Evolutionary conservation across 306 rosid genomes (phyloP).

Genomic region (Lathyrus tuberosus): DNA sequence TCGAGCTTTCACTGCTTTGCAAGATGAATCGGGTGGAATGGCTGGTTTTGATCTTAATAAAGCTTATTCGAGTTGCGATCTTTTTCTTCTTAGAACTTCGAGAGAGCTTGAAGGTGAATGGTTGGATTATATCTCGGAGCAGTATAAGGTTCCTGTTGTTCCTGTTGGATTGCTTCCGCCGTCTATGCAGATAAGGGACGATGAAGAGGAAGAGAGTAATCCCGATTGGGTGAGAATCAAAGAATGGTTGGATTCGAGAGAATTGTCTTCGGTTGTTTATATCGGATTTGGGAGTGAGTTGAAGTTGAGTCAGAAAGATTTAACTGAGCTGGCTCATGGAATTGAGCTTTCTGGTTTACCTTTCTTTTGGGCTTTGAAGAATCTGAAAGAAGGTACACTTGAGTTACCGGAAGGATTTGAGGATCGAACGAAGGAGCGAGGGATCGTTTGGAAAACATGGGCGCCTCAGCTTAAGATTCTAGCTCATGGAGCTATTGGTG

Average conservation of each 20-base stretch:
- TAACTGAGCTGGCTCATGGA: constrained; percentile 46
- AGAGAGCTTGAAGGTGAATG: constrained; percentile 49
- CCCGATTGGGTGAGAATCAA: constrained; percentile 46
- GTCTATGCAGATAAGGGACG: constrained; percentile 44
- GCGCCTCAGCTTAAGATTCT: constrained; percentile 60
- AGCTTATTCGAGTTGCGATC: constrained; percentile 44
- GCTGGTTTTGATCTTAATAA: constrained; percentile 32
- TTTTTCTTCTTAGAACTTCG: constrained; percentile 45
- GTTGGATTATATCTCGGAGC: constrained; percentile 34
- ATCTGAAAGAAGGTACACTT: constrained; percentile 23
- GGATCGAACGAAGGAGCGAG: constrained; percentile 50
- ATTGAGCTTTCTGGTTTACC: constrained; percentile 60
- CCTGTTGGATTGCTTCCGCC: constrained; percentile 49
- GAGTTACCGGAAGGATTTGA: constrained; percentile 59
- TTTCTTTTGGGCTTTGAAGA: constrained; percentile 65
- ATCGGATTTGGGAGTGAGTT: constrained; percentile 65
- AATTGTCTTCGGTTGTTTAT: constrained; percentile 46
- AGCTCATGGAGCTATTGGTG: constrained; percentile 54
- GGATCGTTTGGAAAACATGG: constrained; percentile 61
- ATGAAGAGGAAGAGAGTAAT: constrained; percentile 34
- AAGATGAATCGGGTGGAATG: constrained; percentile 29
- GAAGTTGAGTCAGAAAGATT: constrained; percentile 48
- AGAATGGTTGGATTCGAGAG: constrained; percentile 34
- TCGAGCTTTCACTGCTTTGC: background rate
- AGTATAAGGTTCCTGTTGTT: constrained; percentile 38